Evolutionary conservation across 2,329 filamentous ascomycete genomes (phyloP).

Genomic region (Ilyonectria robusta): DNA sequence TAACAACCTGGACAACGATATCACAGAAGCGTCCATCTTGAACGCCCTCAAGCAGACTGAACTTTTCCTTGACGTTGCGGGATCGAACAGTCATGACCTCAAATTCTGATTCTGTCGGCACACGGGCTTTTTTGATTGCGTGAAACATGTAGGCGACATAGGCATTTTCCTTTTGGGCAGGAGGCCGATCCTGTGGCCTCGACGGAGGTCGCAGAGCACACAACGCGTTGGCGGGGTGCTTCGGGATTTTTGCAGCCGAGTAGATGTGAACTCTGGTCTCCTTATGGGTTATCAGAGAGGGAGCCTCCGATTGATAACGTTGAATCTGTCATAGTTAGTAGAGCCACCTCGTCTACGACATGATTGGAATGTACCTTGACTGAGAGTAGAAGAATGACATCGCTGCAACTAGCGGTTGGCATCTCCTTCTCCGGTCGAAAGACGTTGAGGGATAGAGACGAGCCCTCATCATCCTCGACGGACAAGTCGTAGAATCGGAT

Average conservation of each 20-base stretch:
- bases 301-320: slow-evolving; percentile 42
- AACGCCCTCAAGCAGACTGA: slow-evolving; percentile 76
- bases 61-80: slow-evolving; percentile 67
- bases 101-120: slow-evolving; percentile 64
- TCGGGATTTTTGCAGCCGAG: slow-evolving; percentile 48
- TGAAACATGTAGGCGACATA: slow-evolving; percentile 67
- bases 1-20: slow-evolving; percentile 79
- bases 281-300: slow-evolving; percentile 62
- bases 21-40: slow-evolving; percentile 72
- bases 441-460: slow-evolving; percentile 66
- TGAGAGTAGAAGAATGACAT: slow-evolving; percentile 62
- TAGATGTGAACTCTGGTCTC: slow-evolving; percentile 63
- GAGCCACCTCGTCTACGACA: not conserved
- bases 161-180: slow-evolving; percentile 50
- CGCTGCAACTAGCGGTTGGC: slow-evolving; percentile 60
- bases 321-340: slow-evolving; percentile 58
- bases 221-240: slow-evolving; percentile 55
- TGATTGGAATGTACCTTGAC: slow-evolving; percentile 62
- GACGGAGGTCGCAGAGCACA: slow-evolving; percentile 44
- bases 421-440: slow-evolving; percentile 69
- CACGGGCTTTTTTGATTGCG: slow-evolving; percentile 56
- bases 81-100: slow-evolving; percentile 55
- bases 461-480: slow-evolving; percentile 58
- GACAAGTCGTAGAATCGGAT: slow-evolving; percentile 74
- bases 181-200: slow-evolving; percentile 39